Base-by-base conservation (phyloP, 2,329 filamentous ascomycete species). In the Calonectria ilicicola region DNA sequence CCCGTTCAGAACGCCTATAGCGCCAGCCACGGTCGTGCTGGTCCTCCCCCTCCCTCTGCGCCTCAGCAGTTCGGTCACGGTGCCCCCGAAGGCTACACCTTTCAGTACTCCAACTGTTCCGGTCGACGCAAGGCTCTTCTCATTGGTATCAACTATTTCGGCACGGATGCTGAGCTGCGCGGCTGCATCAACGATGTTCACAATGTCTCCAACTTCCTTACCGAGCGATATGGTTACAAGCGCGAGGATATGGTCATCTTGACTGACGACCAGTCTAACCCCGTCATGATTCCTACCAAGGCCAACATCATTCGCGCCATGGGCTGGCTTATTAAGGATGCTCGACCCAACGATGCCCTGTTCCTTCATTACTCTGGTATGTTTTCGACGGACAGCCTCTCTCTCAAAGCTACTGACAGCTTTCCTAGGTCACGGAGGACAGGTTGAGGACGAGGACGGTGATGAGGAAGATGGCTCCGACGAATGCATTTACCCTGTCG, bases 121-220 rank as follows among this genome's bases (percentile, higher is more conserved):
- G 93, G 93, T 65, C 89, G 89, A 75, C 89, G 93, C 79, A 95
- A 94, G 86, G 93, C 93, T 9, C 85, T 95, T 69, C 85, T 95
- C 69, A 94, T 95, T 74, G 93, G 93, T 65, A 94, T 95, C 87
- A 95, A 95, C 87, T 95, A 95, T 86, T 93, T 95, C 78, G 91
- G 91, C 65, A 92, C 94, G 80, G 84, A 91, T 26, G 93, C 91
- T 62, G 92, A 94, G 86, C 89, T 95, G 66, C 88, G 91, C 72
- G 93, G 93, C 51, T 95, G 93, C 84, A 94, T 95, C 88, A 95
- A 95, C 84, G 93, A 95, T 82, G 92, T 93, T 40, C 91, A 93
- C 85, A 95, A 95, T 81, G 90, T 95, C 83, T 94, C 92, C 38
- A 85, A 85, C 67, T 95, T 94, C 83, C 85, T 95, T 73, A 91